phyloP scores from a whole-genome alignment of 2,329 filamentous ascomycete species.

The Bipolaris victoriae region DNA sequence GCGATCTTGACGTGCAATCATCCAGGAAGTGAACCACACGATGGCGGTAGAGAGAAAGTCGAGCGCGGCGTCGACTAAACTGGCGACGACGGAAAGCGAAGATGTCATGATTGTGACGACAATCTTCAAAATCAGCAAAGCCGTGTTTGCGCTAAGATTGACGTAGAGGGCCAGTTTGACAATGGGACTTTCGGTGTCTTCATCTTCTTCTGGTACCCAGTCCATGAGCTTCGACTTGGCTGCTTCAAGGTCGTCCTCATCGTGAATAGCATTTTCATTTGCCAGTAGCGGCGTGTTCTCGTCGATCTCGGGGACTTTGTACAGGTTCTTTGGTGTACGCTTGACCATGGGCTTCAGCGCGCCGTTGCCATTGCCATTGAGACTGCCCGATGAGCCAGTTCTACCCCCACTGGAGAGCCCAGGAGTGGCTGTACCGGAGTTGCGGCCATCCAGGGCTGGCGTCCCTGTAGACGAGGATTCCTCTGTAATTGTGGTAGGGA shows the following conservation, averaged over 20 bases:
- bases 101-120: slow-evolving; percentile 77
- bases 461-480: slow-evolving; percentile 55
- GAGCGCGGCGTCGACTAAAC: slow-evolving; percentile 77
- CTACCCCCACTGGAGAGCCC: slow-evolving; percentile 21
- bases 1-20: slow-evolving; percentile 75
- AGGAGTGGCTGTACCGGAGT: slow-evolving; percentile 20
- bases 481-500: slow-evolving; percentile 79
- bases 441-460: slow-evolving; percentile 24
- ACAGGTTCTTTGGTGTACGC: slow-evolving; percentile 80
- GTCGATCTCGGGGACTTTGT: slow-evolving; percentile 67
- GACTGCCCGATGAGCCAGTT: slow-evolving; percentile 8
- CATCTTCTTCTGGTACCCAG: slow-evolving; percentile 70
- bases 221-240: slow-evolving; percentile 66
- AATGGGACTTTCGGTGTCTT: slow-evolving; percentile 75
- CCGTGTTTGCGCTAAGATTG: slow-evolving; percentile 78
- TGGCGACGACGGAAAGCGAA: slow-evolving; percentile 81
- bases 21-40: slow-evolving; percentile 76
- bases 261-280: slow-evolving; percentile 49
- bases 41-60: slow-evolving; percentile 84
- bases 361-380: slow-evolving; percentile 40
- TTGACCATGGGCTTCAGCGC: slow-evolving; percentile 42
- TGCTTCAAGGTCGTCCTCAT: slow-evolving; percentile 47
- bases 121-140: slow-evolving; percentile 77
- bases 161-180: slow-evolving; percentile 88
- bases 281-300: slow-evolving; percentile 69